Conservation (phyloP, 768 basidiomycete species). For the Boletellus sp. region DNA sequence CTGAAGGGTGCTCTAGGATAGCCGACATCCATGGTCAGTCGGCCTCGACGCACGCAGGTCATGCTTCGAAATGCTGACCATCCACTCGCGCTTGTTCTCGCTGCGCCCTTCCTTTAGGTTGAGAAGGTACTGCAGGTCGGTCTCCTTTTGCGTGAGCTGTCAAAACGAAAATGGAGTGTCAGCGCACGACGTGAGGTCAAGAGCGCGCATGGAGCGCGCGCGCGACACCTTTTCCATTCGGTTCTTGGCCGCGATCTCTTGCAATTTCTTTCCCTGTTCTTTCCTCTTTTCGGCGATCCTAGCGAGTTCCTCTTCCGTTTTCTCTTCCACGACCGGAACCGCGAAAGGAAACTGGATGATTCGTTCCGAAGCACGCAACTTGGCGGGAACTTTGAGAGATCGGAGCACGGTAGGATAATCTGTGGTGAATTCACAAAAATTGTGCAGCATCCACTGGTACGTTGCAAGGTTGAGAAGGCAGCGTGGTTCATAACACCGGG, state of each 20-base stretch:
- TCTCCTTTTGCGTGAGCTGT: constrained; percentile 74
- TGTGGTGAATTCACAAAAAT: constrained; percentile 76
- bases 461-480: not conserved
- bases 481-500: not conserved
- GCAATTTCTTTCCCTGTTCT: constrained; percentile 84
- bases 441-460: constrained; percentile 84
- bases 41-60: not conserved
- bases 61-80: constrained; percentile 37
- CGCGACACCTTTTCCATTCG: constrained; percentile 73
- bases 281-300: constrained; percentile 72
- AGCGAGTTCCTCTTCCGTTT: constrained; percentile 86
- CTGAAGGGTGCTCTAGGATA: constrained; percentile 50
- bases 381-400: constrained; percentile 59
- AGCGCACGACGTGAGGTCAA: not conserved
- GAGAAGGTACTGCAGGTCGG: constrained; percentile 61
- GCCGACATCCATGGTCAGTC: not conserved
- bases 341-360: constrained; percentile 88
- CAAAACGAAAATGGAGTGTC: not conserved
- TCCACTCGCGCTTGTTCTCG: constrained; percentile 72
- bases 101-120: constrained; percentile 60
- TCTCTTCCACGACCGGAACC: constrained; percentile 62
- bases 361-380: constrained; percentile 60
- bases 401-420: constrained; percentile 74
- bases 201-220: not conserved
- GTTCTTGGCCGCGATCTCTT: constrained; percentile 86